Evolutionary conservation across 768 basidiomycete species (phyloP), one percentile per base, ranked within the genome.

Genomic region (Agrocybe chaxingu): DNA sequence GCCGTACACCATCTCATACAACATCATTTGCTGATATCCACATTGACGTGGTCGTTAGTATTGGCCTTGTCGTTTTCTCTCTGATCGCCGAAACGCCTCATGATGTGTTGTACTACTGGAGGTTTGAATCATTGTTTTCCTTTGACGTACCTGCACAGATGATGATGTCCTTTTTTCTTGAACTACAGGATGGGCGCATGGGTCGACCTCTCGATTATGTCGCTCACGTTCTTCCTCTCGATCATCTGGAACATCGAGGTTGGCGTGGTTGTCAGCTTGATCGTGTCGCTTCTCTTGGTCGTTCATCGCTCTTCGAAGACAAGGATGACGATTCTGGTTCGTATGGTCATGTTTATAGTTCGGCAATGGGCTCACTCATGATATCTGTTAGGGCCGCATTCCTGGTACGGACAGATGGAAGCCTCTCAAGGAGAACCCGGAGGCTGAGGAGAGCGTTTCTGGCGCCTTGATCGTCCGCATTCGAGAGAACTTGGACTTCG

Each of bases 161-260:
- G 11, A 42, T 16, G 37, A 24, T 32, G 29, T 42, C 34, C 16
- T 38, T 33, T 34, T 47, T 13, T 12, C 24, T 24, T 24, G 24
- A 5, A 24, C 5, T 24, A 36, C 13, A 44, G 31, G 11, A 48
- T 43, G 51, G 32, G 32, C 9, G 51, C 51, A 41, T 30, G 34
- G 45, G 44, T 48, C 39, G 45, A 56, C 30, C 37, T 52, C 30
- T 9, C 80, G 4, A 80, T 98, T 61, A 93, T 98, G 88, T 70
- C 74, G 16, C 77, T 94, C 45, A 98, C 97, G 0, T 97, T 98
- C 68, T 59, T 85, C 54, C 80, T 91, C 47, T 93, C 92, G 2
- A 83, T 97, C 48, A 66, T 97, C 18, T 94, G 92, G 84, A 85
- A 87, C 56, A 84, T 98, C 49, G 94, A 98, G 73, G 84, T 92